phyloP scores from a whole-genome alignment of 1,284 basidiomycete species.

The Naganishia sp. region DNA sequence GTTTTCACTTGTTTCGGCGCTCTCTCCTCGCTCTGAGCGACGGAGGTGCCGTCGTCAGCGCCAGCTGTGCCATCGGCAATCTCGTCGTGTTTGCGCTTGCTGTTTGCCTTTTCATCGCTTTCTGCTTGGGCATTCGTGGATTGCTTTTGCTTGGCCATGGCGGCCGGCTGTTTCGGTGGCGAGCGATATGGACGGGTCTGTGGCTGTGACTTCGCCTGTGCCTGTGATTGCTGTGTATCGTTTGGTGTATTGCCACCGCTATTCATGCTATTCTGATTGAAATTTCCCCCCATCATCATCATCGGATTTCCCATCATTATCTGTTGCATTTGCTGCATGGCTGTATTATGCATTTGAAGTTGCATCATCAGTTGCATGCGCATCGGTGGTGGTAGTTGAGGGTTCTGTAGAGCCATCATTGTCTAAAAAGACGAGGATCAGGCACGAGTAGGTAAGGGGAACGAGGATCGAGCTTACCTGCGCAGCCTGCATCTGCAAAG shows the following conservation, averaged over 20 bases:
- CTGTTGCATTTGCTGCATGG: conserved; percentile 25
- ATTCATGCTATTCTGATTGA: conserved; percentile 11
- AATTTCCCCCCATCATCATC: conserved; percentile 32
- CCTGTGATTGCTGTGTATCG: conserved; percentile 8
- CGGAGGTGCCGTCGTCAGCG: not conserved
- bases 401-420: conserved; percentile 32
- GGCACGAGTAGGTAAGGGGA: not conserved
- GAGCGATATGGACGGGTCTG: not conserved
- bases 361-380: conserved; percentile 34
- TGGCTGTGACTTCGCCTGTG: conserved; percentile 6
- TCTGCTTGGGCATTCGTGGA: not conserved
- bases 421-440: conserved; percentile 14
- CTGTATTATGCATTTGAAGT: conserved; percentile 31
- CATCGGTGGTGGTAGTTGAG: conserved; percentile 28
- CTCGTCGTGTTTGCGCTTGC: conserved; percentile 23
- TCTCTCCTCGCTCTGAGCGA: not conserved
- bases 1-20: conserved; percentile 20
- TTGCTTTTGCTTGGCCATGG: not conserved
- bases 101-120: not conserved
- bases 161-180: not conserved
- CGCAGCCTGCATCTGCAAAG: conserved; percentile 34
- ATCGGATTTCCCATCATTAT: conserved; percentile 29
- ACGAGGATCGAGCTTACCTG: conserved; percentile 19
- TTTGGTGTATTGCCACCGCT: conserved; percentile 19
- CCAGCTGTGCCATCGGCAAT: not conserved